These are phyloP conservation scores for Sugiyamaella americana DNA, from an alignment of 805 yeast species.

Conservation along the genomic window DNA sequence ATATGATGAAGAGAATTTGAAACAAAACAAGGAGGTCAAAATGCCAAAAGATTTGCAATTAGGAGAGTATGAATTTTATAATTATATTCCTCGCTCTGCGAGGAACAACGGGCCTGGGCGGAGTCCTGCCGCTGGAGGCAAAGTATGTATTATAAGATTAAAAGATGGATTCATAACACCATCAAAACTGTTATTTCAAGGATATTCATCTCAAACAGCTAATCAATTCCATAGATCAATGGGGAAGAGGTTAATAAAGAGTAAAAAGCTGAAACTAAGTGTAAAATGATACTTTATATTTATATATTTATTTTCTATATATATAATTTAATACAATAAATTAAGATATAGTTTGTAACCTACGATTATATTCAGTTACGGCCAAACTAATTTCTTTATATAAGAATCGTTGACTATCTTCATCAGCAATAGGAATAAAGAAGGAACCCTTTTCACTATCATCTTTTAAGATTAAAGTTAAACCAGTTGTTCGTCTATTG, in stretches of 20 bases:
- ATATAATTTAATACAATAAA: background rate
- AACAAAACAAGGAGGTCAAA: no score
- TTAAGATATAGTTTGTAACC: slow-evolving; percentile 23
- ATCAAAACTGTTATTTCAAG: slow-evolving; percentile 3
- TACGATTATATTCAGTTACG: slow-evolving; percentile 63
- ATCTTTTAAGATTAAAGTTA: slow-evolving; percentile 52
- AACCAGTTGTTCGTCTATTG: slow-evolving; percentile 72
- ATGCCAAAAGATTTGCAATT: background rate
- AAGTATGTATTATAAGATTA: background rate
- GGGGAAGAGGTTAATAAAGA: slow-evolving; percentile 10
- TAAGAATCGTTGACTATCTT: slow-evolving; percentile 53
- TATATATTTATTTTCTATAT: background rate
- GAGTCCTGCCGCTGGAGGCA: background rate
- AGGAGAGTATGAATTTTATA: background rate
- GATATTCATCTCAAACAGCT: slow-evolving; percentile 3
- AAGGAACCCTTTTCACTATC: slow-evolving; percentile 36
- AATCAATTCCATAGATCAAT: slow-evolving; percentile 6
- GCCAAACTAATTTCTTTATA: slow-evolving; percentile 74
- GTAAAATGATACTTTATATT: no score
- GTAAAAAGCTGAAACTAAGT: no score
- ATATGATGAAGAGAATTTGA: background rate
- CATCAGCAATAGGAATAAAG: slow-evolving; percentile 76
- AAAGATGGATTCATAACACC: background rate
- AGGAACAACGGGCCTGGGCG: no score
- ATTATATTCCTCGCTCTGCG: no score